Conservation (phyloP, 1,139 yeast genomes). For the Yamadazyma spencermartinsiae region DNA sequence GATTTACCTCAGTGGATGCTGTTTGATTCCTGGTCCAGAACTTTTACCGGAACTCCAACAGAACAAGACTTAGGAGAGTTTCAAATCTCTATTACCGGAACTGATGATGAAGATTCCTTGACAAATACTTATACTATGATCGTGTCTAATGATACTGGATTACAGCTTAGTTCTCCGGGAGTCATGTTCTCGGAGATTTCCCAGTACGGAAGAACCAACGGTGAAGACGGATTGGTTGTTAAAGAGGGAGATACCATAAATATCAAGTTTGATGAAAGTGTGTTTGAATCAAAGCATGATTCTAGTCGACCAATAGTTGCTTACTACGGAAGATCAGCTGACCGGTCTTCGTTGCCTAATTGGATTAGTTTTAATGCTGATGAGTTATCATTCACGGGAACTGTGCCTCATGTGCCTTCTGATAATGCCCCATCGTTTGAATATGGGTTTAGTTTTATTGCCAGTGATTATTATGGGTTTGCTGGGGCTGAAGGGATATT, state of each 20-base stretch:
- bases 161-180: slow-evolving; percentile 39
- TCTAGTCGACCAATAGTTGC: slow-evolving; percentile 52
- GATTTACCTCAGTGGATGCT: slow-evolving; percentile 75
- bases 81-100: slow-evolving; percentile 57
- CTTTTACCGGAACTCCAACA: slow-evolving; percentile 71
- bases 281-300: slow-evolving; percentile 50
- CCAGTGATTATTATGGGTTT: slow-evolving; percentile 74
- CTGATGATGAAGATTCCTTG: slow-evolving; percentile 55
- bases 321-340: slow-evolving; percentile 81
- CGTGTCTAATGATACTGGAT: slow-evolving; percentile 55
- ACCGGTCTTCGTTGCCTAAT: slow-evolving; percentile 85
- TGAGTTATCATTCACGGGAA: slow-evolving; percentile 74
- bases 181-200: slow-evolving; percentile 53
- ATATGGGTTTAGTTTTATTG: slow-evolving; percentile 74
- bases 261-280: slow-evolving; percentile 57
- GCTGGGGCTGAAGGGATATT: slow-evolving; percentile 73
- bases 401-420: slow-evolving; percentile 84
- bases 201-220: slow-evolving; percentile 67
- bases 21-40: slow-evolving; percentile 62
- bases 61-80: slow-evolving; percentile 42
- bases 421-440: slow-evolving; percentile 81
- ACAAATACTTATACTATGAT: slow-evolving; percentile 56
- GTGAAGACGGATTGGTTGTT: slow-evolving; percentile 70
- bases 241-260: slow-evolving; percentile 66
- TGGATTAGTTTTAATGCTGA: slow-evolving; percentile 76